phyloP scores from a whole-genome alignment of 805 yeast species.

The Yarrowia sp. region DNA sequence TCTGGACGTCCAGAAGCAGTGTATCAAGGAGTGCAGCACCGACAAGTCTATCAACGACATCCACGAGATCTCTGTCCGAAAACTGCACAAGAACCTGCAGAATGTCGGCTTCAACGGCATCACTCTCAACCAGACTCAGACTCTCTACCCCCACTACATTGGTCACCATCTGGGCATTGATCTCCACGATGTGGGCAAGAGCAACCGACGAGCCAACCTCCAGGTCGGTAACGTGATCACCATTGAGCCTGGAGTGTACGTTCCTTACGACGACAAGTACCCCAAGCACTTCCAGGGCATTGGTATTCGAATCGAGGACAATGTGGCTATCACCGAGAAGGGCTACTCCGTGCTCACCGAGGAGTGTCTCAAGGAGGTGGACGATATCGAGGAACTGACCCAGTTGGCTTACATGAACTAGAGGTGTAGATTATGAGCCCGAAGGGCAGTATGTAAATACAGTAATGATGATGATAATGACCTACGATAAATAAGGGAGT shows the following conservation, averaged over 20 bases:
- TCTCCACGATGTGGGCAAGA: slow-evolving; percentile 54
- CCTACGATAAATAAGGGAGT: no score
- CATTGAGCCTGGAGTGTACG: slow-evolving; percentile 93
- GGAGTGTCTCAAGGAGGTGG: slow-evolving; percentile 85
- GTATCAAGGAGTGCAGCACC: slow-evolving; percentile 74
- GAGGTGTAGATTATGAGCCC: no score
- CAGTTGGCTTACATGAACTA: slow-evolving; percentile 23
- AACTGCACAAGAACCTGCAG: slow-evolving; percentile 67
- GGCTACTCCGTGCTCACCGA: slow-evolving; percentile 68
- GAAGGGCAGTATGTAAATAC: background rate
- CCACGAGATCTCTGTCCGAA: slow-evolving; percentile 70
- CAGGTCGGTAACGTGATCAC: slow-evolving; percentile 83
- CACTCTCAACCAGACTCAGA: slow-evolving; percentile 45
- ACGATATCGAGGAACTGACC: slow-evolving; percentile 65
- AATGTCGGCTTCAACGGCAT: slow-evolving; percentile 69
- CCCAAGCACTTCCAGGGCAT: slow-evolving; percentile 85
- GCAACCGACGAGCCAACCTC: slow-evolving; percentile 61
- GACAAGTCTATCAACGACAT: slow-evolving; percentile 69
- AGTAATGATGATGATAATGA: background rate
- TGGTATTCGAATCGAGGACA: slow-evolving; percentile 95
- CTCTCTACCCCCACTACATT: slow-evolving; percentile 88
- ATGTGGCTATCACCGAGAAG: slow-evolving; percentile 79
- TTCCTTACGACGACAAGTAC: slow-evolving; percentile 73
- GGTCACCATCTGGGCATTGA: slow-evolving; percentile 96
- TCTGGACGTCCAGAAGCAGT: slow-evolving; percentile 76